Base-by-base conservation (phyloP, 768 basidiomycete genomes). In the Dioszegia aurantiaca region DNA sequence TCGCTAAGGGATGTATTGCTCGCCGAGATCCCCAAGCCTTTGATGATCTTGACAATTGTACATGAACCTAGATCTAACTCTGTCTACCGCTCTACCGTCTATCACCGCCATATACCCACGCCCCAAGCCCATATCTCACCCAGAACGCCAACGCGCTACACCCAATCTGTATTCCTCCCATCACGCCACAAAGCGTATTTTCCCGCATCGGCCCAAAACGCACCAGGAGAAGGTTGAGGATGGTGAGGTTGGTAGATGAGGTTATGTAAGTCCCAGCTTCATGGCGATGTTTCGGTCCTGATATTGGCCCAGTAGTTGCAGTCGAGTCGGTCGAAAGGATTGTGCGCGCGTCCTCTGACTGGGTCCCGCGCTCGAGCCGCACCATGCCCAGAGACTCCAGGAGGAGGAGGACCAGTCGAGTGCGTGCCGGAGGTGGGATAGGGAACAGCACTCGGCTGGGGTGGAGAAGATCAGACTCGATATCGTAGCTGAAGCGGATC, bases 21-120 rank as follows among this genome's bases (percentile, higher is more conserved):
- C n/a, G n/a, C n/a, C n/a, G n/a, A n/a, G n/a, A n/a, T n/a, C n/a
- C n/a, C n/a, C n/a, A n/a, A n/a, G n/a, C n/a, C n/a, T n/a, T n/a
- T n/a, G n/a, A n/a, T n/a, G n/a, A n/a, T n/a, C n/a, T n/a, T n/a
- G n/a, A n/a, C n/a, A n/a, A n/a, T n/a, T n/a, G n/a, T n/a, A n/a
- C n/a, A n/a, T n/a, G n/a, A 26, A 4, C 21, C 44, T 27, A 45
- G 9, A 51, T 21, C 3, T 26, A 39, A 19, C n/a, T 37, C 9
- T 19, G 21, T 53, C 51, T 40, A 40, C 48, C 4, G 23, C 17
- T 51, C 48, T 51, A 51, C 36, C 31, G 80, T 73, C 93, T 82
- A 78, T 91, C 90, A 10, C 90, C 91, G 69, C 94, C 93, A 73
- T 95, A 99, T 42, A 95, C 82, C 55, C 94, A 80, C 45, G 87